Conservation (phyloP, 345 rosid genomes). For the Hirschfeldia incana region DNA sequence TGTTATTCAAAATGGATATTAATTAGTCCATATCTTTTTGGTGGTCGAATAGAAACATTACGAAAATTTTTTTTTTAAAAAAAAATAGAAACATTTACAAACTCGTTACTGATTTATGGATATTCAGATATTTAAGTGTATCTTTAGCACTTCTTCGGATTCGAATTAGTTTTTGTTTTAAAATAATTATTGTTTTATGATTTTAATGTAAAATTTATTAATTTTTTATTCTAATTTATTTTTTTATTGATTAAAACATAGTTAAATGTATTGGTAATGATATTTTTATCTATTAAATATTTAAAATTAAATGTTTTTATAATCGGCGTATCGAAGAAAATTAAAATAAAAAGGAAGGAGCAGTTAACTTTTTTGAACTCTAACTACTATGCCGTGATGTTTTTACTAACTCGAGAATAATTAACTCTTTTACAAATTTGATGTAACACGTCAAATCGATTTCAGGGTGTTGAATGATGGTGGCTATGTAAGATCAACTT, state of each 20-base stretch:
- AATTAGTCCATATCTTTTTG: neutral
- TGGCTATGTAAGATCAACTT: slow-evolving; percentile 26
- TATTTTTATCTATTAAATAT: too few species aligned
- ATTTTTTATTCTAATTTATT: too few species aligned
- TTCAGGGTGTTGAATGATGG: slow-evolving; percentile 37
- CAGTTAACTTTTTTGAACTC: too few species aligned
- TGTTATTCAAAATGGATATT: slow-evolving; percentile 11
- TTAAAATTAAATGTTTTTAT: too few species aligned
- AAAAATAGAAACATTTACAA: neutral
- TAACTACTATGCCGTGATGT: slow-evolving; percentile 11
- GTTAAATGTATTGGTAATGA: too few species aligned
- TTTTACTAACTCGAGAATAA: slow-evolving; percentile 23
- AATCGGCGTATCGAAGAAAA: too few species aligned
- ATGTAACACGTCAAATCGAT: slow-evolving; percentile 33
- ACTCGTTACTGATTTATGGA: slow-evolving; percentile 17
- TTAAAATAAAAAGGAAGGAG: too few species aligned
- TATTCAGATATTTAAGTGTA: slow-evolving; percentile 15
- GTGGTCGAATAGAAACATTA: neutral
- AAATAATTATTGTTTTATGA: too few species aligned
- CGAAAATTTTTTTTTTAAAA: too few species aligned
- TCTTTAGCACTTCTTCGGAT: neutral
- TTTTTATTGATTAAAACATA: too few species aligned
- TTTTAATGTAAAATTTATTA: too few species aligned
- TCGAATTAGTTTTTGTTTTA: too few species aligned
- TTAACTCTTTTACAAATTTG: slow-evolving; percentile 16